Conservation (phyloP, 768 basidiomycete genomes). For the Rickenella mellea region DNA sequence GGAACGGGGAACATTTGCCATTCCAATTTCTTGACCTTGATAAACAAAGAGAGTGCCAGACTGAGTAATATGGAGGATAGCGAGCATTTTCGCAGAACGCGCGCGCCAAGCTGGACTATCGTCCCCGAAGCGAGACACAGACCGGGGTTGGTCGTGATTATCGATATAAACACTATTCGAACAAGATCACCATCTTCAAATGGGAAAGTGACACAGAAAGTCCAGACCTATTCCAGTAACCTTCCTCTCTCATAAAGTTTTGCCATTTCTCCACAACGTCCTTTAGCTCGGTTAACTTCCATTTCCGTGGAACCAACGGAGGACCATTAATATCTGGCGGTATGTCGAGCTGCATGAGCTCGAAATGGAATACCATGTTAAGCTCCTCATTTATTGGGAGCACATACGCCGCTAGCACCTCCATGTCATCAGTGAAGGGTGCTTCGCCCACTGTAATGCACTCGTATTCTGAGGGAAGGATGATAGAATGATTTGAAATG, state of each 20-base stretch:
- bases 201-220: conserved; percentile 9
- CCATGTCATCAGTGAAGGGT: conserved; percentile 44
- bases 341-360: conserved; percentile 50
- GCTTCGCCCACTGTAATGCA: conserved; percentile 62
- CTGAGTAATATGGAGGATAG: conserved; percentile 50
- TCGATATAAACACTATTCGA: conserved; percentile 47
- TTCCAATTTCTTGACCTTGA: conserved; percentile 67
- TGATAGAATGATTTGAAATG: background rate
- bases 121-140: conserved; percentile 58
- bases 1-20: conserved; percentile 48
- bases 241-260: conserved; percentile 41
- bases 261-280: conserved; percentile 42
- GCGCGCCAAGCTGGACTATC: conserved; percentile 47
- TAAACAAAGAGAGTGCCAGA: conserved; percentile 64
- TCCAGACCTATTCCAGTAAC: conserved; percentile 60
- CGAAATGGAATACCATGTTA: conserved; percentile 59
- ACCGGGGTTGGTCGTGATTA: conserved; percentile 61
- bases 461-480: conserved; percentile 32
- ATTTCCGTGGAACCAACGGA: conserved; percentile 33
- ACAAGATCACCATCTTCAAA: conserved; percentile 1
- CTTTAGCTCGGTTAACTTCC: conserved; percentile 46
- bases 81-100: conserved; percentile 54
- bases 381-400: conserved; percentile 50
- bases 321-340: conserved; percentile 21
- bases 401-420: conserved; percentile 44